Evolutionary conservation across 1,284 basidiomycete genomes (phyloP).

Genomic region (Ganoderma boninense): DNA sequence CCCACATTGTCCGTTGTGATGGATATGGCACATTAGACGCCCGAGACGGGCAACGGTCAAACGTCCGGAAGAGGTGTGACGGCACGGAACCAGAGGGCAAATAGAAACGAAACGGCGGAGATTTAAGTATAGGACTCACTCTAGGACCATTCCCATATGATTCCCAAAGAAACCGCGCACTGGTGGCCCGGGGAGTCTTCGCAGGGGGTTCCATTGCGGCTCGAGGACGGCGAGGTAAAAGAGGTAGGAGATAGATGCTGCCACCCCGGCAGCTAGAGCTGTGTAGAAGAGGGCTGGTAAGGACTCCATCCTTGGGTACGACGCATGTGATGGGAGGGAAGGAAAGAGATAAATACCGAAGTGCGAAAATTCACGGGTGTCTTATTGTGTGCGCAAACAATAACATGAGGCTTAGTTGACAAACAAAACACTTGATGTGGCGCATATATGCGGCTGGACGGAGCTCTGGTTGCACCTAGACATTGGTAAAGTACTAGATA

Average conservation of each 20-base stretch:
- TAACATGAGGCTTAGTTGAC: constrained; percentile 10
- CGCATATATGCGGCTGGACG: neutral
- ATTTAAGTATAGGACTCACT: constrained; percentile 50
- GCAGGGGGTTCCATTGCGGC: constrained; percentile 59
- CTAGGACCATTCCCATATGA: constrained; percentile 63
- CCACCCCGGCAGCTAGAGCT: constrained; percentile 27
- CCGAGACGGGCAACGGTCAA: neutral
- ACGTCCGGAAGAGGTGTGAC: neutral
- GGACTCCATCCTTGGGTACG: constrained; percentile 6
- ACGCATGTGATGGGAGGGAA: neutral
- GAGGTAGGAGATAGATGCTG: constrained; percentile 30
- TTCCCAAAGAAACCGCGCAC: constrained; percentile 55
- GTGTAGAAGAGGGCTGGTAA: constrained; percentile 20
- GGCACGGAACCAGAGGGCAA: neutral
- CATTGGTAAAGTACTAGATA: neutral
- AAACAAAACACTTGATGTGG: neutral
- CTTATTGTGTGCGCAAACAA: constrained; percentile 31
- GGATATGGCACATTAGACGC: neutral
- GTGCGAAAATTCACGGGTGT: constrained; percentile 10
- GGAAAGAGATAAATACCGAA: constrained; percentile 19
- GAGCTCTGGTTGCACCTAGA: neutral
- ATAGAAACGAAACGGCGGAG: neutral
- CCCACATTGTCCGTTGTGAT: neutral
- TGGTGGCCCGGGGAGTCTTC: constrained; percentile 66
- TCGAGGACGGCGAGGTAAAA: constrained; percentile 46